These are phyloP conservation scores for Blastobotrys elegans DNA, from an alignment of 1,139 yeast species.

Conservation along the genomic window DNA sequence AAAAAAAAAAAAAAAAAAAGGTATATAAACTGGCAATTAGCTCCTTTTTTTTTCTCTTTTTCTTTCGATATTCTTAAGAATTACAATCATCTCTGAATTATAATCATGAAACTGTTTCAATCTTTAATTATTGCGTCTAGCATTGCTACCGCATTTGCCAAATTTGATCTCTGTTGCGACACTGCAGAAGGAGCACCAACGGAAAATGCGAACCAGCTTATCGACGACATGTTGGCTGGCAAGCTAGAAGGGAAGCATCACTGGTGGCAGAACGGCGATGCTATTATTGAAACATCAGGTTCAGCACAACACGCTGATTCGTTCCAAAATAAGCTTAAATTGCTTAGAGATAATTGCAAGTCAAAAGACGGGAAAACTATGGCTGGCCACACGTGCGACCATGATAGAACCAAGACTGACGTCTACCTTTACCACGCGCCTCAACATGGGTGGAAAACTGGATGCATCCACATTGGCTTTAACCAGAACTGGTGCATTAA, in stretches of 20 bases:
- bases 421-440: too few relatives aligned
- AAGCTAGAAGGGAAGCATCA: neutral
- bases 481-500: too few relatives aligned
- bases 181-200: neutral
- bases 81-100: too few relatives aligned
- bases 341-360: neutral
- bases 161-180: neutral
- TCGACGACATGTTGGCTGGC: neutral
- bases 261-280: neutral
- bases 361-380: neutral
- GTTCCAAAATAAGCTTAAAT: neutral
- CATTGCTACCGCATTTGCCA: too few relatives aligned
- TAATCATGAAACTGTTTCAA: constrained; percentile 22
- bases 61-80: too few relatives aligned
- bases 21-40: too few relatives aligned
- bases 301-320: neutral
- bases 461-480: too few relatives aligned
- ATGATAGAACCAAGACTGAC: neutral
- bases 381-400: neutral
- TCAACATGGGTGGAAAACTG: too few relatives aligned
- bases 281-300: neutral
- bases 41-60: too few relatives aligned
- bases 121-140: neutral
- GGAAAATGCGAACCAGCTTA: neutral
- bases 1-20: too few relatives aligned